Evolutionary conservation across 305 asterid species (phyloP).

Genomic region (Solanum chacoense): DNA sequence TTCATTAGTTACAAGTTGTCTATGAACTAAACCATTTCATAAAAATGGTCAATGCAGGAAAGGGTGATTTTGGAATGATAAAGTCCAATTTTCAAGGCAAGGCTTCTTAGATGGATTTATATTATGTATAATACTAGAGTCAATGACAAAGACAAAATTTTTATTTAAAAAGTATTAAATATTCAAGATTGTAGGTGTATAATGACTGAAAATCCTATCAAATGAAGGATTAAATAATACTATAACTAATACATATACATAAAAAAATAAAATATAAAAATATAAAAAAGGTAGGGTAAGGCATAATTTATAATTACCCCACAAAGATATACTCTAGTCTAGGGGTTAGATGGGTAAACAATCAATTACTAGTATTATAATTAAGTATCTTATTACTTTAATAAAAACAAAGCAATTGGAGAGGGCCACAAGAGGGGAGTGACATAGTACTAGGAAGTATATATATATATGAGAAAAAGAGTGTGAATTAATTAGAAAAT

Average conservation of each 20-base stretch:
- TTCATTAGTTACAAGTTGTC: background rate
- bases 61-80: background rate
- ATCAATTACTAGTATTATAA: background rate
- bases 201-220: background rate
- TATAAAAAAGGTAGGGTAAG: background rate
- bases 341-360: background rate
- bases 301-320: background rate
- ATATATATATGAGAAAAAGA: background rate
- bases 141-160: background rate
- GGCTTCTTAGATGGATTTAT: background rate
- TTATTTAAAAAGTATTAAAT: background rate
- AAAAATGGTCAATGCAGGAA: background rate
- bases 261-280: background rate
- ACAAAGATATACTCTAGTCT: background rate
- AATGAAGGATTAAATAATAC: background rate
- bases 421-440: background rate
- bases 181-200: background rate
- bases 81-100: background rate
- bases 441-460: background rate
- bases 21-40: background rate
- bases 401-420: background rate
- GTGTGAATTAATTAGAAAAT: background rate
- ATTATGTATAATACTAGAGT: background rate
- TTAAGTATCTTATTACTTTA: background rate
- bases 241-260: background rate